Conservation (phyloP, 805 yeast genomes). For the Candida tibetensis region DNA sequence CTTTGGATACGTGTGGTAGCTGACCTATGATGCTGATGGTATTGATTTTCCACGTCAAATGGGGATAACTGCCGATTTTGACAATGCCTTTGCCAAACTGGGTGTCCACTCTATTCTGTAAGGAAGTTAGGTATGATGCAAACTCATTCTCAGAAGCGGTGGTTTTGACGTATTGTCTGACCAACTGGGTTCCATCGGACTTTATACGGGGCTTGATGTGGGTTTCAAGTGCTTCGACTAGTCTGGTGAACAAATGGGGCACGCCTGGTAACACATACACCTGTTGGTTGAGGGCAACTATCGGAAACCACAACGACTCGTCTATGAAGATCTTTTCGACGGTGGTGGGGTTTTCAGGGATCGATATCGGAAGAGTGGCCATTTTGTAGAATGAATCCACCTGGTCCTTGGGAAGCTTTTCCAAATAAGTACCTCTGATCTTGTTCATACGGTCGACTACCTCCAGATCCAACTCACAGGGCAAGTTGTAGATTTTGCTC, state of each 20-base stretch:
- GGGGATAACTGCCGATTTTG: slow-evolving; percentile 86
- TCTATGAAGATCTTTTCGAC: slow-evolving; percentile 43
- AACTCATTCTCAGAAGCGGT: slow-evolving; percentile 58
- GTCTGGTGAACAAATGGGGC: slow-evolving; percentile 63
- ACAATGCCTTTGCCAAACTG: slow-evolving; percentile 35
- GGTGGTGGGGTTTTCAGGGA: slow-evolving; percentile 13
- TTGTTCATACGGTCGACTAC: slow-evolving; percentile 60
- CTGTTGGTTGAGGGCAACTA: slow-evolving; percentile 62
- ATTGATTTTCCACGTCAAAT: slow-evolving; percentile 56
- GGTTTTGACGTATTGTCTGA: slow-evolving; percentile 63
- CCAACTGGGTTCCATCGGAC: slow-evolving; percentile 10
- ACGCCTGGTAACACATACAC: slow-evolving; percentile 81
- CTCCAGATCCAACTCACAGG: slow-evolving; percentile 49
- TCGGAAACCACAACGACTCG: slow-evolving; percentile 78
- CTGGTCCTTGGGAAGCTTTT: slow-evolving; percentile 40
- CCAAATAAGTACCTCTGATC: slow-evolving; percentile 38
- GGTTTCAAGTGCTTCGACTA: slow-evolving; percentile 47
- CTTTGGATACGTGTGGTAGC: slow-evolving; percentile 23
- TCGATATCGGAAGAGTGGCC: slow-evolving; percentile 71
- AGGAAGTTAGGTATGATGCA: slow-evolving; percentile 56
- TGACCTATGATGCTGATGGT: slow-evolving; percentile 77
- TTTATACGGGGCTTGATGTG: slow-evolving; percentile 26
- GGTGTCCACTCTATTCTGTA: slow-evolving; percentile 42
- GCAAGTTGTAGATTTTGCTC: slow-evolving; percentile 60
- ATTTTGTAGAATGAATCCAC: slow-evolving; percentile 64